A percentile compares a stretch with the other conserved stretches of the same genome.
phyloP scores from a whole-genome alignment of 2,329 filamentous ascomycete genomes.

The Aureobasidium namibiae region DNA sequence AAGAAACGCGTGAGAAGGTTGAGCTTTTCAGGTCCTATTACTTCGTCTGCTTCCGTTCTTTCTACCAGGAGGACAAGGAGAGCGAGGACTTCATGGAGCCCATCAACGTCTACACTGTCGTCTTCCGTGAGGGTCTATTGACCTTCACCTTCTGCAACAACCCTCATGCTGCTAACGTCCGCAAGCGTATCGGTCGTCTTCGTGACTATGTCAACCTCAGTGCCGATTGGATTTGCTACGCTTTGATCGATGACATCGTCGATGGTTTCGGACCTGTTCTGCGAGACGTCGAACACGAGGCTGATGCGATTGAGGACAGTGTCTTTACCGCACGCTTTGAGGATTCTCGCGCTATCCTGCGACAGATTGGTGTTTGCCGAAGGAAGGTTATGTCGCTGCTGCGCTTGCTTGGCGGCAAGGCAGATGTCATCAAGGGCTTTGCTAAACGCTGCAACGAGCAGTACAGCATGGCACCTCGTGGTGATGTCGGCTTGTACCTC shows the following conservation, averaged over 20 bases:
- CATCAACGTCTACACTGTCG: conserved; percentile 92
- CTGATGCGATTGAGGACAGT: conserved; percentile 88
- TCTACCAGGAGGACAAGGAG: conserved; percentile 71
- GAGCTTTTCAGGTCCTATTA: conserved; percentile 97
- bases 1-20: conserved; percentile 96
- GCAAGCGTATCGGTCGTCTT: conserved; percentile 82
- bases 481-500: conserved; percentile 93
- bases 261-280: conserved; percentile 91
- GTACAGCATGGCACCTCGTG: conserved; percentile 87
- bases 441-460: conserved; percentile 98
- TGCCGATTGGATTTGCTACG: conserved; percentile 98
- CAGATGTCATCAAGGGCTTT: conserved; percentile 95
- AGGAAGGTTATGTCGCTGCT: conserved; percentile 93
- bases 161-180: conserved; percentile 77
- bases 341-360: conserved; percentile 79
- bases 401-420: conserved; percentile 89
- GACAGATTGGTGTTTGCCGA: conserved; percentile 79
- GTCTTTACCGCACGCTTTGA: conserved; percentile 88
- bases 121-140: conserved; percentile 89
- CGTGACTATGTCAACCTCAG: conserved; percentile 93
- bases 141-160: conserved; percentile 92
- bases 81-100: conserved; percentile 82
- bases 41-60: conserved; percentile 94
- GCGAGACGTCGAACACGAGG: conserved; percentile 74
- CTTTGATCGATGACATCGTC: conserved; percentile 96